A percentile compares a stretch with the other conserved stretches of the same genome.
phyloP scores from a whole-genome alignment of 192 early-diverging fungal species.

The Coemansia sp. region DNA sequence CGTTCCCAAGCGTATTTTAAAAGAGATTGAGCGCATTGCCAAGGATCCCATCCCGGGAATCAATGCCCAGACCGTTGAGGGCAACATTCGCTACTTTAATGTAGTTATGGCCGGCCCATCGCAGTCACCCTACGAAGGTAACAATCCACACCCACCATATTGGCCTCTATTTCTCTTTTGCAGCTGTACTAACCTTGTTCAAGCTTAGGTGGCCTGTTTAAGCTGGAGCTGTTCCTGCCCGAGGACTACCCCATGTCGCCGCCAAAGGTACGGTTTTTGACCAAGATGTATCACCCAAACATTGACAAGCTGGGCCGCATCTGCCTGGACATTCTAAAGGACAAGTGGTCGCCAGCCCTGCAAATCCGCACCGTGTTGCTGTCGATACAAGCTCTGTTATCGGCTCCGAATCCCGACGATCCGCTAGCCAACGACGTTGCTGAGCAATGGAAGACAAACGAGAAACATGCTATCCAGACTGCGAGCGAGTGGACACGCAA shows the following conservation, averaged over 20 bases:
- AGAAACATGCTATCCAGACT: conserved; percentile 85
- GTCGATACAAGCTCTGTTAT: conserved; percentile 94
- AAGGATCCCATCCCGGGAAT: conserved; percentile 96
- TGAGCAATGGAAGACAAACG: conserved; percentile 98
- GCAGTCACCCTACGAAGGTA: conserved; percentile 96
- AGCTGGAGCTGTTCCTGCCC: conserved; percentile 93
- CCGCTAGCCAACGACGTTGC: conserved; percentile 98
- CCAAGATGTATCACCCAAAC: conserved; percentile 98
- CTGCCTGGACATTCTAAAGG: conserved; percentile 98
- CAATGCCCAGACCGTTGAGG: conserved; percentile 81
- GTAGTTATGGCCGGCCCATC: conserved; percentile 88
- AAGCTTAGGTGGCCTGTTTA: conserved; percentile 81
- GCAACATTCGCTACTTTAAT: conserved; percentile 97
- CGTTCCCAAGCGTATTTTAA: conserved; percentile 48
- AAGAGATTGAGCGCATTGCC: conserved; percentile 95
- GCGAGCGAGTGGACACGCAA: conserved; percentile 53
- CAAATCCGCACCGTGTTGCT: conserved; percentile 98
- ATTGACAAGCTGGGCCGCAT: conserved; percentile 98
- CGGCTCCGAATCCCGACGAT: conserved; percentile 98
- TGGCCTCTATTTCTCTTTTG: not conserved
- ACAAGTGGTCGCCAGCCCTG: conserved; percentile 98
- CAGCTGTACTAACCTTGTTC: not conserved
- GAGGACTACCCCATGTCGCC: conserved; percentile 98
- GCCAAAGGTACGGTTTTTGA: conserved; percentile 97
- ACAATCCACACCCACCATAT: not conserved